Base-by-base conservation (phyloP, 192 early-diverging fungal genomes). In the Coemansia sp. region DNA sequence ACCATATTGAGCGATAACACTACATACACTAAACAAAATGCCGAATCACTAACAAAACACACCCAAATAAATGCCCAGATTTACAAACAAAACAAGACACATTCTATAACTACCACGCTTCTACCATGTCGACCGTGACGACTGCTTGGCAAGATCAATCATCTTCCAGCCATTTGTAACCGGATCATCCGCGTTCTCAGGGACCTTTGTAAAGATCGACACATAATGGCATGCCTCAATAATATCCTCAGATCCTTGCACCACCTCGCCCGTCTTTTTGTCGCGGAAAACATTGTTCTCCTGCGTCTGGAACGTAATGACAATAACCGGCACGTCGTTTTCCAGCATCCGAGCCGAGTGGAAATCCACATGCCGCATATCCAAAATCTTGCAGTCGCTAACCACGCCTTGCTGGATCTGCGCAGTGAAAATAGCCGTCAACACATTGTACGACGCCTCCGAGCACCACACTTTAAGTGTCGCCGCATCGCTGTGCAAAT, bases 211-310 rank as follows among this genome's bases (percentile, higher is more conserved):
- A 57, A 98, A 90, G 12, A 93, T 93, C 75, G 92, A 89, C 31
- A 89, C 91, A 73, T 97, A 98, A 31, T 85, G 84, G 36, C 88
- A 88, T 59, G 86, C 86, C 67, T 96, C 92, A 74, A 99, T 94
- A 31, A 88, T 73, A 70, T 93, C 90, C 71, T 95, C 95, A 46
- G 88, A 84, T 57, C 97, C 96, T 67, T 90, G 85, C 11, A 87
- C 88, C 57, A 99, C 83, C 76, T 94, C 94, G 49, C 88, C 87
- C 22, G 92, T 95, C 57, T 83, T 75, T 36, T 82, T 82, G 84
- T 98, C 87, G 62, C 92, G 86, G 89, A 98, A 99, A 11, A 94
- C 69, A 48, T 95, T 88, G 61, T 97, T 86, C 74, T 99, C 96
- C 71, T 97, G 92, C 14, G 96, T 95, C 63, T 90, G 82, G 87